Conservation (phyloP, 208 protist species). For the Crithidia expoeki region DNA sequence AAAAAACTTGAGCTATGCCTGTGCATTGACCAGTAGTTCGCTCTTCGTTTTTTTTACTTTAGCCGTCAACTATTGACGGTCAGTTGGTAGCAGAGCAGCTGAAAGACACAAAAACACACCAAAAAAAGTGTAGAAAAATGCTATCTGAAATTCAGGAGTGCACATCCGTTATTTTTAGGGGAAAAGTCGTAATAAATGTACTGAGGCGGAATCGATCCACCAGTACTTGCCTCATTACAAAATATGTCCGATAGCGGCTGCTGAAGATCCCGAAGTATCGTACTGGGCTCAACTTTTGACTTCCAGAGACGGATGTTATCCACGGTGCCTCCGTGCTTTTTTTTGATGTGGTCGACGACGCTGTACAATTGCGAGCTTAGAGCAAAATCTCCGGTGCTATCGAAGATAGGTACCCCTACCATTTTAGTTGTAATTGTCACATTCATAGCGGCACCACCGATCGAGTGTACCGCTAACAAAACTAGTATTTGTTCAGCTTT, state of each 20-base stretch:
- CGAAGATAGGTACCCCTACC: constrained; percentile 76
- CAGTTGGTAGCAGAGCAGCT: constrained; percentile 3
- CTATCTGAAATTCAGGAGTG: constrained; percentile 45
- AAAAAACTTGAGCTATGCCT: too few species aligned
- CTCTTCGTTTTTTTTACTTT: constrained; percentile 3
- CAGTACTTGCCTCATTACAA: constrained; percentile 16
- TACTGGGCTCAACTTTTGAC: constrained; percentile 69
- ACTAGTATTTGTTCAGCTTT: too few species aligned
- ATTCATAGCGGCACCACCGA: too few species aligned
- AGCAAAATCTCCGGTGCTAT: constrained; percentile 45
- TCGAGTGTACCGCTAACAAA: too few species aligned
- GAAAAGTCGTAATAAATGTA: constrained; percentile 80
- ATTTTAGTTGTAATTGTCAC: constrained; percentile 50
- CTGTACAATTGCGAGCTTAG: constrained; percentile 41
- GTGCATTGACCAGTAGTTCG: too few species aligned
- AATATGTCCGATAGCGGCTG: constrained; percentile 55
- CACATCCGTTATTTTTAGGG: constrained; percentile 32
- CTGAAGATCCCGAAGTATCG: constrained; percentile 57
- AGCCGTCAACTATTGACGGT: not conserved
- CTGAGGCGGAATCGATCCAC: not conserved
- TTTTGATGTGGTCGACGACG: constrained; percentile 55
- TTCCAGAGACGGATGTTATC: constrained; percentile 61
- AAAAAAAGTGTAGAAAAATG: not conserved
- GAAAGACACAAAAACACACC: not conserved
- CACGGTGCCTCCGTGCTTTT: constrained; percentile 55